These are phyloP conservation scores for Populus hybrid DNA, from an alignment of 441 rosid genomes.

Conservation along the genomic window DNA sequence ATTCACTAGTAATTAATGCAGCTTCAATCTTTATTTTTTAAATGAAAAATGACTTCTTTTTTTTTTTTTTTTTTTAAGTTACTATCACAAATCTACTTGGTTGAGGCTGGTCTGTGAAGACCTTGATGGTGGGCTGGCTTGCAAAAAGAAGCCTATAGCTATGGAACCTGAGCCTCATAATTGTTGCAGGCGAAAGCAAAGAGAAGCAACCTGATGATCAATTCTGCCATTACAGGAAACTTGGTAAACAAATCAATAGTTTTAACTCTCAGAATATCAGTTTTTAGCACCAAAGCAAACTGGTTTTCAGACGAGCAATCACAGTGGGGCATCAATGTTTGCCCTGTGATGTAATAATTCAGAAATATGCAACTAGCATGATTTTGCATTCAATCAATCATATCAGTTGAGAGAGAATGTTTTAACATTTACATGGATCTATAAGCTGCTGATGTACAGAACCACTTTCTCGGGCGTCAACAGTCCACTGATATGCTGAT, in stretches of 20 bases:
- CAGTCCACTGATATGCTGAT: neutral
- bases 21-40: too few relatives aligned
- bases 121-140: too few relatives aligned
- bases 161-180: neutral
- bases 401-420: neutral
- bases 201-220: neutral
- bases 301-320: neutral
- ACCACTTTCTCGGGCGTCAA: neutral
- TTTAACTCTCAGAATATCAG: neutral
- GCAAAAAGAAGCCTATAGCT: too few relatives aligned
- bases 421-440: conserved; percentile 2
- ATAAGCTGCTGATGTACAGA: neutral
- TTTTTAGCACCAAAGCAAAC: neutral
- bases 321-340: neutral
- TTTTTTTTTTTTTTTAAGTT: too few relatives aligned
- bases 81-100: too few relatives aligned
- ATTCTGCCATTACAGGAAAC: neutral
- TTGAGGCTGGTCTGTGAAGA: too few relatives aligned
- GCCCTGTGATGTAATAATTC: neutral
- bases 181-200: neutral
- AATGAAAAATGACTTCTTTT: too few relatives aligned
- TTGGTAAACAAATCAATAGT: neutral
- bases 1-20: too few relatives aligned
- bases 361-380: neutral
- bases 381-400: neutral